These are phyloP conservation scores for Wickerhamiella qilinensis DNA, from an alignment of 805 yeast genomes.

Conservation along the genomic window DNA sequence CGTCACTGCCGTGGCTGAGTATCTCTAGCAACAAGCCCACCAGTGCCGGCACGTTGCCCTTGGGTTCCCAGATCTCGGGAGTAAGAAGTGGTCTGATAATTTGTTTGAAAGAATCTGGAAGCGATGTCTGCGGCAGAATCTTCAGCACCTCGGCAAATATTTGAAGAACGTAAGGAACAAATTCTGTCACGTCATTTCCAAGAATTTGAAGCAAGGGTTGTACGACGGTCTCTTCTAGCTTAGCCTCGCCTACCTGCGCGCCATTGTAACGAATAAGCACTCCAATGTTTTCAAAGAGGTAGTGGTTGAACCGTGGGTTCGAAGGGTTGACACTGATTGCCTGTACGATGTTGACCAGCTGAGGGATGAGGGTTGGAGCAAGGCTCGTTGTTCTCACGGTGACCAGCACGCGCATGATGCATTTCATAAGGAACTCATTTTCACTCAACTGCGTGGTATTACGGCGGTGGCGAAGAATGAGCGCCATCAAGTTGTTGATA, in stretches of 20 bases:
- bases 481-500: constrained; percentile 45
- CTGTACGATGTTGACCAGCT: constrained; percentile 51
- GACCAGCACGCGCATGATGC: constrained; percentile 68
- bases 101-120: constrained; percentile 51
- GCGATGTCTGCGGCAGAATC: constrained; percentile 24
- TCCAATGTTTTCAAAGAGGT: constrained; percentile 75
- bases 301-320: constrained; percentile 86
- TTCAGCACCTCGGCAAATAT: constrained; percentile 68
- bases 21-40: constrained; percentile 64
- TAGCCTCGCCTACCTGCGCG: constrained; percentile 21
- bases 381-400: constrained; percentile 40
- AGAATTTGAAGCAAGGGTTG: constrained; percentile 54
- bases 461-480: constrained; percentile 41
- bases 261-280: constrained; percentile 43
- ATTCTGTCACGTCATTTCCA: constrained; percentile 80
- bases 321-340: constrained; percentile 80
- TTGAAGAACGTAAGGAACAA: constrained; percentile 85
- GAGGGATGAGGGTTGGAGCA: constrained; percentile 33
- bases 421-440: constrained; percentile 83
- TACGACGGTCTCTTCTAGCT: constrained; percentile 37
- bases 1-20: constrained; percentile 28
- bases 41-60: constrained; percentile 88
- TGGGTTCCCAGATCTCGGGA: constrained; percentile 85
- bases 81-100: constrained; percentile 69
- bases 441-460: constrained; percentile 88